Evolutionary conservation across 2,329 filamentous ascomycete genomes (phyloP).

Genomic region (Escovopsis sp.): DNA sequence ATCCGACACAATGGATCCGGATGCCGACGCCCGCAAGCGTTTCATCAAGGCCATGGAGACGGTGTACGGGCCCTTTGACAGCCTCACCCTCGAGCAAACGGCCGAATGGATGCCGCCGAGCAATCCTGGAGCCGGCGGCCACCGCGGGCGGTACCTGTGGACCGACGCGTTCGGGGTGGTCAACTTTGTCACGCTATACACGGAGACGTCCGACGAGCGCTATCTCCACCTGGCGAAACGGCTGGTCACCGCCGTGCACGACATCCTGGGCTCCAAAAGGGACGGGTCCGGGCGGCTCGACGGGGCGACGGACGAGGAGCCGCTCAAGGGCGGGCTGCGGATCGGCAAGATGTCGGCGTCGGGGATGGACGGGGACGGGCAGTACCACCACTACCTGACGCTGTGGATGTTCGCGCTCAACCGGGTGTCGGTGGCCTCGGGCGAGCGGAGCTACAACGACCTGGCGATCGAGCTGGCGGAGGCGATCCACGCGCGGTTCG

Average conservation of each 20-base stretch:
- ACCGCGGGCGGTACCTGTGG: constrained; percentile 45
- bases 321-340: constrained; percentile 38
- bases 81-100: constrained; percentile 10
- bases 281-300: constrained; percentile 31
- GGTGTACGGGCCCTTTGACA: constrained; percentile 22
- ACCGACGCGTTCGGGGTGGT: constrained; percentile 46
- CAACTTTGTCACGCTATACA: constrained; percentile 40
- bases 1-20: no score
- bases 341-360: constrained; percentile 38
- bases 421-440: constrained; percentile 32
- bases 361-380: constrained; percentile 40
- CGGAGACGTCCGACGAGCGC: constrained; percentile 18
- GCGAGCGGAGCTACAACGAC: constrained; percentile 31
- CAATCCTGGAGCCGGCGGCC: constrained; percentile 33
- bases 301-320: constrained; percentile 34
- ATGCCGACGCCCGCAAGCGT: constrained; percentile 2
- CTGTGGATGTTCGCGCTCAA: constrained; percentile 50
- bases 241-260: constrained; percentile 36
- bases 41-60: constrained; percentile 23
- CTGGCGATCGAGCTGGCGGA: constrained; percentile 36
- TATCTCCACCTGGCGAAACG: constrained; percentile 35
- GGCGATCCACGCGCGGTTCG: constrained; percentile 38
- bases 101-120: constrained; percentile 30
- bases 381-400: constrained; percentile 48
- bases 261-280: constrained; percentile 35